Evolutionary conservation across 1,284 basidiomycete genomes (phyloP), one percentile per base, ranked within the genome.

Genomic region (Spongispora temasekensis): DNA sequence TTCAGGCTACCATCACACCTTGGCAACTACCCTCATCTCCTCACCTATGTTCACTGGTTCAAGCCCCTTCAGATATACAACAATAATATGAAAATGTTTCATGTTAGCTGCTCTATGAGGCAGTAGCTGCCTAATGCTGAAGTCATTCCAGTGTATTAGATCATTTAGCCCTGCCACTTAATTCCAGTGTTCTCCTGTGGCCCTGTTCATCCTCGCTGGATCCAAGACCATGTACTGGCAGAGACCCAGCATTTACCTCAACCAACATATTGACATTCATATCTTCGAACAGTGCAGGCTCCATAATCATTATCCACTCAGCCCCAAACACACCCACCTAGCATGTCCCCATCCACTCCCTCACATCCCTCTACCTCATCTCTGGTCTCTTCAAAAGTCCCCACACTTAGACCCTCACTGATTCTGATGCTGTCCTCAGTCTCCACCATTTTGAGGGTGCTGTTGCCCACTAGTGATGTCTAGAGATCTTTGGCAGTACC

Each of bases 331-430:
- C 84, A 0, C 77, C 84, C 64, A 69, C 76, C 6, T 74, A 72
- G 53, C 79, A 84, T 72, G 68, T 79, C n/a, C 87, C 90, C 15
- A 84, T 87, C 34, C 79, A 88, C 52, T 90, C 91, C 32, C 84
- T 93, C 62, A 88, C 91, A 2, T 91, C 88, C 31, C 85, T 93
- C 65, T 93, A 93, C 73, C 89, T 93, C 67, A 91, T 93, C 32
- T 92, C 89, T 5, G 91, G 91, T 28, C 83, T 93, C 50, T 91
- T 91, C 28, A 93, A 93, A 73, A 88, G 87, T 34, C 90, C 92
- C 2, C 89, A 93, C 72, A 93, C 91, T n/a, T 98, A 96, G 96
- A 94, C 94, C 2, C 83, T 96, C 44, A 91, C 94, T 0, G 95
- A 98, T 75, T 88, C 90, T 5, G 95, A 97, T 74, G 86, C 93